phyloP scores from a whole-genome alignment of 2,329 filamentous ascomycete species.

The Bipolaris bicolor region DNA sequence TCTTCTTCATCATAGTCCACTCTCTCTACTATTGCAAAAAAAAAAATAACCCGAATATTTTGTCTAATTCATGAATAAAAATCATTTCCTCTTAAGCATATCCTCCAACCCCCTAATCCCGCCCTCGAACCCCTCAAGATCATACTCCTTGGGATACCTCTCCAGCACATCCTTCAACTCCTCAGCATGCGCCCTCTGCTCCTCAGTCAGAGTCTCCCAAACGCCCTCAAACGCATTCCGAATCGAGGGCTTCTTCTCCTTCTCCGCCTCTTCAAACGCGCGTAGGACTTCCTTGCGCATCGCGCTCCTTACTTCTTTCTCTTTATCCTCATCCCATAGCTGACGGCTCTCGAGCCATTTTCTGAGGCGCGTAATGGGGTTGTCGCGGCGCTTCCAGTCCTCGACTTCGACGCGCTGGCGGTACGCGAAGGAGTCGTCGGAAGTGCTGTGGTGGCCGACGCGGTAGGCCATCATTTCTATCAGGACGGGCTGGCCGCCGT shows the following conservation, averaged over 20 bases:
- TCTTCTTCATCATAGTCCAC: too few species aligned
- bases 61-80: conserved; percentile 1
- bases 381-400: conserved; percentile 90
- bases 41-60: too few species aligned
- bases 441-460: conserved; percentile 96
- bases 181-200: conserved; percentile 75
- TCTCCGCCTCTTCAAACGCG: conserved; percentile 84
- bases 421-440: conserved; percentile 96
- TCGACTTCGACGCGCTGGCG: conserved; percentile 91
- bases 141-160: conserved; percentile 91
- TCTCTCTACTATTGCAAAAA: not conserved
- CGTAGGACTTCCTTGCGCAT: conserved; percentile 77
- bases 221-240: conserved; percentile 81
- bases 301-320: conserved; percentile 71
- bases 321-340: conserved; percentile 83
- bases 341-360: conserved; percentile 89
- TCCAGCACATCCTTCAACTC: conserved; percentile 79
- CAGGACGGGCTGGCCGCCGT: conserved; percentile 81
- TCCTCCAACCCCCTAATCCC: conserved; percentile 68
- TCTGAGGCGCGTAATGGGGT: conserved; percentile 81
- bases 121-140: conserved; percentile 76
- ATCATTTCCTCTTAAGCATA: conserved; percentile 28
- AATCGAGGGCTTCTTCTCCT: conserved; percentile 77
- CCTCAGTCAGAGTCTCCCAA: conserved; percentile 85
- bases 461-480: conserved; percentile 98